Conservation (phyloP, 371 early-diverging fungal genomes). For the Mortierella sp. region DNA sequence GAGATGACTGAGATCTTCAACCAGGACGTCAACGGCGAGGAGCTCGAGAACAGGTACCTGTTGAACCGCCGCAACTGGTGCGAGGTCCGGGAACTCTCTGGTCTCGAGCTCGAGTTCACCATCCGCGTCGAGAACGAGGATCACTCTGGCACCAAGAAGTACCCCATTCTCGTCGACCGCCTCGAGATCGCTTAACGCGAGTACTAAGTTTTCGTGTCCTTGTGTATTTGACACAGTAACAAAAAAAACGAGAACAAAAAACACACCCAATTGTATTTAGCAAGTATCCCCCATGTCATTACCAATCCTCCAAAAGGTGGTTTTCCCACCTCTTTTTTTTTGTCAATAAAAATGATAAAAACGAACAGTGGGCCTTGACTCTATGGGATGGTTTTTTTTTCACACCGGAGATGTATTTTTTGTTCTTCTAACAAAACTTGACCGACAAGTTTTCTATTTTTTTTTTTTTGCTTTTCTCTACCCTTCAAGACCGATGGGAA, state of each 20-base stretch:
- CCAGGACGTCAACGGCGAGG: conserved; percentile 60
- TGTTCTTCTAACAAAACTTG: neutral
- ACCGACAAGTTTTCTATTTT: neutral
- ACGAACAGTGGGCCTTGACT: neutral
- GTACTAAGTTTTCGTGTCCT: neutral
- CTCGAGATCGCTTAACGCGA: conserved; percentile 11
- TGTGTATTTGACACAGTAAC: neutral
- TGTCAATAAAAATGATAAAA: neutral
- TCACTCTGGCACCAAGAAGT: conserved; percentile 34
- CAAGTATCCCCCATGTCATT: neutral
- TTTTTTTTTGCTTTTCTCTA: neutral
- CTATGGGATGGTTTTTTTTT: neutral
- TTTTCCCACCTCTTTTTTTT: neutral
- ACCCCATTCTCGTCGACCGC: conserved; percentile 30
- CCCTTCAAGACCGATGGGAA: conserved; percentile 9
- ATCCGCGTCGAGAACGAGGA: conserved; percentile 40
- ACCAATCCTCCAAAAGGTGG: neutral
- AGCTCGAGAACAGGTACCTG: conserved; percentile 50
- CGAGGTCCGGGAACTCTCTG: conserved; percentile 34
- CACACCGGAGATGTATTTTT: no score
- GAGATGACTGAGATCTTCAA: conserved; percentile 60
- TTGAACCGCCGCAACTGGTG: conserved; percentile 60
- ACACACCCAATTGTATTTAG: neutral
- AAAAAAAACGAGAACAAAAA: neutral
- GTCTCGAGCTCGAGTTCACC: conserved; percentile 39